Base-by-base conservation (phyloP, 2,329 filamentous ascomycete genomes). In the Cladorrhinum sp. region DNA sequence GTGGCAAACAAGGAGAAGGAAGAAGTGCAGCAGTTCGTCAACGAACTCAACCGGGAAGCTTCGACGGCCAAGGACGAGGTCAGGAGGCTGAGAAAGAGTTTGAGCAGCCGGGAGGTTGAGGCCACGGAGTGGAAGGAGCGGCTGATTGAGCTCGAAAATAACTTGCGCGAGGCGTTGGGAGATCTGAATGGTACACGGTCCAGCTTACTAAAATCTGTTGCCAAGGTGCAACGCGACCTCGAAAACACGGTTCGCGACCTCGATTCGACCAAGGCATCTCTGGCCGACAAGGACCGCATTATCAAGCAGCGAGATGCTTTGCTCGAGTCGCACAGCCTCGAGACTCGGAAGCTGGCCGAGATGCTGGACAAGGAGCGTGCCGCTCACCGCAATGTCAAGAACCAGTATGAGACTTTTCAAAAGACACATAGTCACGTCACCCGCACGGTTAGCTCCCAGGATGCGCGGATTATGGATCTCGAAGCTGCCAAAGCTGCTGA, bases 11-110 rank as follows among this genome's bases (percentile, higher is more conserved):
- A 91, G 69, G 93, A 96, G 76, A 96, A 98, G 78, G 90, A 96
- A 71, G 93, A 98, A 71, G 90, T 96, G 55, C 93, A 98, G 76
- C 90, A 93, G 74, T 86, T 96, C 65, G 86, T 98, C 71, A 93
- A 96, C 70, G 92, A 97, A 65, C 87, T 98, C 66, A 98, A 97
- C 72, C 83, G 87, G 45, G 93, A 98, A 74, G 85, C 88, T 23
- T 88, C 88, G 4, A 81, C 83, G 25, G 87, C 91, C 64, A 96
- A 95, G 77, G 95, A 98, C 64, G 95, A 98, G 71, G 85, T 87
- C 24, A 84, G 92, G 65, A 86, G 85, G 69, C 79, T 98, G 66
- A 89, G 91, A 70, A 95, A 96, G 81, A 92, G 80, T 67, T 79
- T 98, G 51, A 90, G 88, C 12, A 87, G 87, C 53, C 87, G 92